A percentile compares a stretch with the other conserved stretches of the same genome.
Conservation (phyloP, 1,284 basidiomycete species). For the Apiotrichum gracile region DNA sequence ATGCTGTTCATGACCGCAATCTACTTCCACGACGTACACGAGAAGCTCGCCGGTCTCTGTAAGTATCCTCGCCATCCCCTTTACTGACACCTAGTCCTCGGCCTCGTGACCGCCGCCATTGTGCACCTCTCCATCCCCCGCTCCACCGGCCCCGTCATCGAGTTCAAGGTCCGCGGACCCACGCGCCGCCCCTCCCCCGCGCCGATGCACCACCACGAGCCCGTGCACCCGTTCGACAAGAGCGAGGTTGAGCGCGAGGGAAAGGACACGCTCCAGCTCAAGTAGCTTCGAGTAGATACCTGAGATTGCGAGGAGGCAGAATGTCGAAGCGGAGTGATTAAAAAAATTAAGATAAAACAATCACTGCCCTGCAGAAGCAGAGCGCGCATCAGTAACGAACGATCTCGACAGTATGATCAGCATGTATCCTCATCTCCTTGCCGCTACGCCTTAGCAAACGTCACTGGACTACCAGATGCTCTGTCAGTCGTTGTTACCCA, state of each 20-base stretch:
- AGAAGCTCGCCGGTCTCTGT: slow-evolving; percentile 82
- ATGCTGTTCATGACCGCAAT: slow-evolving; percentile 74
- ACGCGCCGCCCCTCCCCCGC: slow-evolving; percentile 4
- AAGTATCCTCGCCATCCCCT: slow-evolving; percentile 38
- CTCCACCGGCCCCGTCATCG: slow-evolving; percentile 13
- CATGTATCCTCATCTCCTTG: too few species aligned
- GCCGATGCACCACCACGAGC: neutral
- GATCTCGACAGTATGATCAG: too few species aligned
- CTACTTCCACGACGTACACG: slow-evolving; percentile 82
- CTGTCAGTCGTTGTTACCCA: too few species aligned
- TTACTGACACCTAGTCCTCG: slow-evolving; percentile 18
- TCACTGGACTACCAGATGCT: too few species aligned
- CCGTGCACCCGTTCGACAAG: neutral
- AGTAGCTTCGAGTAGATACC: too few species aligned
- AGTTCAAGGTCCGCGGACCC: slow-evolving; percentile 17
- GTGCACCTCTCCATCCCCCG: slow-evolving; percentile 21
- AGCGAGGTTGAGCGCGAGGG: neutral
- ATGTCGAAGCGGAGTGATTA: too few species aligned
- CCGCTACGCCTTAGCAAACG: too few species aligned
- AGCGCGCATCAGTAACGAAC: too few species aligned
- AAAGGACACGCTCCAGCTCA: too few species aligned
- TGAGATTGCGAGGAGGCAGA: too few species aligned
- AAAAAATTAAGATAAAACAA: too few species aligned
- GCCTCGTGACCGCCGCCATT: slow-evolving; percentile 17
- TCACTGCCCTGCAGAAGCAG: too few species aligned